Evolutionary conservation across 2,329 filamentous ascomycete species (phyloP).

Genomic region (Tympanopsis confertula): DNA sequence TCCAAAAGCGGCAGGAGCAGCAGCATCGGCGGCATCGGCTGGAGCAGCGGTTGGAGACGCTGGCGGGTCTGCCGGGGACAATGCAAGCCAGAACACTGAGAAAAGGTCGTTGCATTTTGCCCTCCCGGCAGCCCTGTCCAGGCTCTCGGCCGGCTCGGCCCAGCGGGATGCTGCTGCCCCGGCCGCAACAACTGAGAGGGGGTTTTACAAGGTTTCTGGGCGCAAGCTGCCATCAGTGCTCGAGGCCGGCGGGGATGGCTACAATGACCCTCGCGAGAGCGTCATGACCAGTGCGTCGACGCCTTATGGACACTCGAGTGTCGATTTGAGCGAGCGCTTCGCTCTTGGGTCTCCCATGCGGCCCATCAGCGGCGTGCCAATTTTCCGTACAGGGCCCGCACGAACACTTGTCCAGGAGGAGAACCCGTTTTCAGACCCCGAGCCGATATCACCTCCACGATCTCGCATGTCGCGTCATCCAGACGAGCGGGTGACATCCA

Average conservation of each 20-base stretch:
- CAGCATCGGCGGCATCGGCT: conserved; percentile 8
- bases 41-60: conserved; percentile 7
- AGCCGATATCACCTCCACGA: conserved; percentile 13
- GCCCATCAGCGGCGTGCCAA: conserved; percentile 45
- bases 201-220: conserved; percentile 55
- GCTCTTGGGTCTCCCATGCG: conserved; percentile 47
- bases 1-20: conserved; percentile 7
- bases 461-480: conserved; percentile 13
- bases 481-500: conserved; percentile 19
- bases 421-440: conserved; percentile 30
- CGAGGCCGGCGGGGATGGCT: conserved; percentile 50
- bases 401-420: conserved; percentile 47
- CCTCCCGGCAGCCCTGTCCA: conserved; percentile 35
- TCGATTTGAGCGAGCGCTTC: conserved; percentile 30
- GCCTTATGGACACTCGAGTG: conserved; percentile 40
- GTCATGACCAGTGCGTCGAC: conserved; percentile 36
- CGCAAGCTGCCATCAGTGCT: conserved; percentile 53
- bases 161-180: conserved; percentile 16
- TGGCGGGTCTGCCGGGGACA: conserved; percentile 2
- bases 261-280: conserved; percentile 34
- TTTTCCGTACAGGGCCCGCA: conserved; percentile 54
- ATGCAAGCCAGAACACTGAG: conserved; percentile 29
- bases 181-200: conserved; percentile 33
- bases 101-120: conserved; percentile 27
- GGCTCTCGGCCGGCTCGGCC: conserved; percentile 21